Base-by-base conservation (phyloP, 768 basidiomycete species). In the Tephrocybe sp. region DNA sequence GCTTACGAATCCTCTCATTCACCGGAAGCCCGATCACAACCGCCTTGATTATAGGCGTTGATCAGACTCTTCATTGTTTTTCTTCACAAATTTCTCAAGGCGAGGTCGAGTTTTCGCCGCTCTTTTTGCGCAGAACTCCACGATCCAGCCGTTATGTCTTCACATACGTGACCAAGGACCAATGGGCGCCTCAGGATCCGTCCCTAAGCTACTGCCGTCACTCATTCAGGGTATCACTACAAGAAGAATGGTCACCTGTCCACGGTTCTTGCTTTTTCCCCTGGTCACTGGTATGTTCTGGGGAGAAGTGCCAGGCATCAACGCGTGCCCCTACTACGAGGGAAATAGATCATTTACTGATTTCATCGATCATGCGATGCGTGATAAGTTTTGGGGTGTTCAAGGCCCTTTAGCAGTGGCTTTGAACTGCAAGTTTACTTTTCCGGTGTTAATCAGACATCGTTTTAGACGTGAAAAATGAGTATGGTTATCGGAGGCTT, bases 341-440 rank as follows among this genome's bases (percentile, higher is more conserved):
- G 40, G 41, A 13, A 35, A 46, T 31, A n/a, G 47, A 51, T 49
- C 56, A 52, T 19, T 49, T 19, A 6, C 48, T 49, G 54, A 58
- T 58, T 58, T 47, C 48, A 58, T 58, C 57, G 57, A 58, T 58
- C 40, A 31, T 47, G 30, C 17, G 14, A 49, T 45, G 23, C 47
- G 40, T 52, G 49, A 55, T 41, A 41, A 52, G 43, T 34, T 41
- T 19, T 36, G 39, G 39, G 30, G 32, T 45, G 33, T 31, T 52
- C 23, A 39, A 43, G 26, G 22, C 13, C 39, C 3, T 35, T 22
- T 23, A 49, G 22, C 45, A 32, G 20, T 22, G 43, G 35, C n/a
- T 52, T 50, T 31, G 45, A 41, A 22, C 34, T 45, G 31, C 13
- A 48, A 45, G 40, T 32, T 32, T 36, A 43, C 34, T 20, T 17